phyloP scores from a whole-genome alignment of 2,329 filamentous ascomycete genomes.

The Orbilia ellipsospora region DNA sequence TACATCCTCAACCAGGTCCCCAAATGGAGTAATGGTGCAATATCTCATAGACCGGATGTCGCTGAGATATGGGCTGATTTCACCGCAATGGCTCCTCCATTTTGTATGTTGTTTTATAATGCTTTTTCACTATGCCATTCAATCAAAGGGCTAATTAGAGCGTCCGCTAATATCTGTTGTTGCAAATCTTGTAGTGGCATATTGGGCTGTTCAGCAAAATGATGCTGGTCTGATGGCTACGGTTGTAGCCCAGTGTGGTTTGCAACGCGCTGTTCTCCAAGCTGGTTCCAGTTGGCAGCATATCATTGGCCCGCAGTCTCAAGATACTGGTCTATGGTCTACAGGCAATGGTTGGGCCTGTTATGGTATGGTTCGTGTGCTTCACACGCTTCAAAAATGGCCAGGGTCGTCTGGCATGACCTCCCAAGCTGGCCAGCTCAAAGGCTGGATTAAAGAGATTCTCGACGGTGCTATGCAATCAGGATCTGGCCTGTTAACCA shows the following conservation, averaged over 20 bases:
- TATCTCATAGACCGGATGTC: constrained; percentile 5
- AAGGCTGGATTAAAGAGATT: constrained; percentile 4
- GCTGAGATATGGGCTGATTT: constrained; percentile 5
- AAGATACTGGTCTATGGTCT: constrained; percentile 6
- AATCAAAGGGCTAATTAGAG: constrained; percentile 4
- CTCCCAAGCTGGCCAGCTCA: constrained; percentile 2
- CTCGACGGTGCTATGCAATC: constrained; percentile 5
- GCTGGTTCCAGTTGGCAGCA: constrained; percentile 4
- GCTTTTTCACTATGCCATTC: constrained; percentile 4
- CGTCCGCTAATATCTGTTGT: constrained; percentile 3
- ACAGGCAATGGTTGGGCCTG: constrained; percentile 3
- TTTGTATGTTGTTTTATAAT: constrained; percentile 7
- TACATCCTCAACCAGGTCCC: constrained; percentile 5
- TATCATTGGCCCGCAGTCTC: constrained; percentile 3
- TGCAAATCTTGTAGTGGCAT: constrained; percentile 6
- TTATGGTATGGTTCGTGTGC: constrained; percentile 4
- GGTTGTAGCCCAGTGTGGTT: constrained; percentile 5
- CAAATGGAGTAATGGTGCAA: constrained; percentile 6
- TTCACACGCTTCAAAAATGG: constrained; percentile 6
- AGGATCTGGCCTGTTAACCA: constrained; percentile 5
- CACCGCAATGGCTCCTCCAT: constrained; percentile 3
- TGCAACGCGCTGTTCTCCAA: constrained; percentile 5
- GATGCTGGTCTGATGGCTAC: constrained; percentile 5
- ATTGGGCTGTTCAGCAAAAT: constrained; percentile 2
- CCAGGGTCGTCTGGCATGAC: constrained; percentile 2